Evolutionary conservation across 352 stramenopile genomes (phyloP), one percentile per base, ranked within the genome.

Genomic region (Globisporangium sylvaticum): DNA sequence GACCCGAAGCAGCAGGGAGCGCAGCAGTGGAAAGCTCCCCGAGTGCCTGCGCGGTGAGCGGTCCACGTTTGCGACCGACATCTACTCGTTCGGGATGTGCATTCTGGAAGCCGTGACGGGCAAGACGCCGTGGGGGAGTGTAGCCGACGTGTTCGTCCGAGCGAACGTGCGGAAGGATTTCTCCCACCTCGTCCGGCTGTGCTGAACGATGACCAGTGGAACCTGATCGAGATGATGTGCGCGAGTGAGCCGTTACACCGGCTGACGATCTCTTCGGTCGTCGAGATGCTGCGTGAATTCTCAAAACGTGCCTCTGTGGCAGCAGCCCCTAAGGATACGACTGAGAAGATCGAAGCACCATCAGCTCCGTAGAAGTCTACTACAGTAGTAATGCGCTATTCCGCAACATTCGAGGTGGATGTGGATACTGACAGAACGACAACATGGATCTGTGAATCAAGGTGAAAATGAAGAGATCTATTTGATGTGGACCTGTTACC

Each of bases 61-160:
- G 9, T 31, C 53, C 29, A 58, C 53, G n/a, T 39, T 58, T 5
- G 53, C 53, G 8, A 56, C 56, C 2, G 65, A 70, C 31, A 44
- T 71, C 7, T 71, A 67, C 27, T 64, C 66, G 7, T 64, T 71
- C n/a, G 66, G 66, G 3, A 63, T 71, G 66, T 66, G 58, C 15
- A 63, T 71, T 22, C 8, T 67, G n/a, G 66, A 71, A 31, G 66
- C 59, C 7, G 42, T 64, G 9, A 67, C 59, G 9, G 59, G 44
- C 32, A 24, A 32, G 22, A 22, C 22, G 22, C 57, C 57, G 12
- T 53, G 34, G 57, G 56, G 56, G 32, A 62, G 57, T 20, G 12
- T 53, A 4, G 57, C 34, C 10, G 58, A 29, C 20, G 58, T 55
- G 6, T 22, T 64, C 6, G 39, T 64, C 6, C 42, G 39, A 9